A percentile compares a stretch with the other conserved stretches of the same genome.
Conservation (phyloP, 2,329 filamentous ascomycete genomes). For the Cordyceps militaris region DNA sequence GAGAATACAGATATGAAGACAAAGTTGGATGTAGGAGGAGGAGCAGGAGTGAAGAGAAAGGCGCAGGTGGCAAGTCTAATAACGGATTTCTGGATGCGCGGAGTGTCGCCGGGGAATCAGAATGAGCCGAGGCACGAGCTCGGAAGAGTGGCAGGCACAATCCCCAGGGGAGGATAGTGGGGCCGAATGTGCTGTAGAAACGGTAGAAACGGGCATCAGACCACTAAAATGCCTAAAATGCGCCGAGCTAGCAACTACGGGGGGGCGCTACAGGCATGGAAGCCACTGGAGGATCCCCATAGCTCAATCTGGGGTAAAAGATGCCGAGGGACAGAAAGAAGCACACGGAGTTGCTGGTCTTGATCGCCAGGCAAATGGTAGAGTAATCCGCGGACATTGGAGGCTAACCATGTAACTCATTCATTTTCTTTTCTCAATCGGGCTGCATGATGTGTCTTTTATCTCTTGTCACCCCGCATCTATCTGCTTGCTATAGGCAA, state of each 20-base stretch:
- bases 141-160: not conserved
- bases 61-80: slow-evolving; percentile 6
- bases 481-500: not conserved
- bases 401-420: not conserved
- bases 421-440: not conserved
- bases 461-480: not conserved
- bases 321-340: slow-evolving; percentile 2
- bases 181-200: not conserved
- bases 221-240: not conserved
- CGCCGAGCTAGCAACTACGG: too few relatives aligned
- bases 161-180: not conserved
- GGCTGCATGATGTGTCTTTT: not conserved
- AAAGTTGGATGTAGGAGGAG: slow-evolving; percentile 12
- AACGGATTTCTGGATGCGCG: slow-evolving; percentile 6
- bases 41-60: not conserved
- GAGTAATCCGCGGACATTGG: slow-evolving; percentile 1
- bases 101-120: not conserved
- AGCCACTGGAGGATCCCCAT: not conserved
- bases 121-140: slow-evolving; percentile 14
- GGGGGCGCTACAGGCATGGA: not conserved
- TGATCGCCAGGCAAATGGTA: not conserved
- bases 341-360: too few relatives aligned
- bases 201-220: not conserved
- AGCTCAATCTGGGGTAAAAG: slow-evolving; percentile 8
- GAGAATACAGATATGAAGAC: slow-evolving; percentile 11